Base-by-base conservation (phyloP, 2,329 filamentous ascomycete genomes). In the Leptographium wingfieldii region DNA sequence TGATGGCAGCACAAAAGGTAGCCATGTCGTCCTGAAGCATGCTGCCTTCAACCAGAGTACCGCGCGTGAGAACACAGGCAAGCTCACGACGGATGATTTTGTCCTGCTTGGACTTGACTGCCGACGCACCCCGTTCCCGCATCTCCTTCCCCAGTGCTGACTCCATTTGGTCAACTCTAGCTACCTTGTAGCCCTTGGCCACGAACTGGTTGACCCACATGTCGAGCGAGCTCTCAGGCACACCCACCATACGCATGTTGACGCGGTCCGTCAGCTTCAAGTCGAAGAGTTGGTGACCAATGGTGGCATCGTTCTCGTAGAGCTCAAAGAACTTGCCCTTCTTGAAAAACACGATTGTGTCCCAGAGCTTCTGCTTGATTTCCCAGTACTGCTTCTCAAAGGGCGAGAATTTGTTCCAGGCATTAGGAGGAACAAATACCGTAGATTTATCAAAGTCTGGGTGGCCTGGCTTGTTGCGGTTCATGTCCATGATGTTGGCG, bases 311-410 rank as follows among this genome's bases (percentile, higher is more conserved):
- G 62, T 96, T 96, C 71, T 99, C 94, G 69, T 97, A 99, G 0
- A 99, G 80, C 71, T 99, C 94, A 69, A 96, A 99, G 73, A 99
- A 99, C 68, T 99, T 99, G 68, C 94, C 94, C 77, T 99, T 99
- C 74, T 97, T 99, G 84, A 99, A 99, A 74, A 99, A 99, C 19
- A 99, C 92, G 54, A 99, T 87, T 0, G 92, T 96, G 65, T 96
- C 91, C 88, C 90, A 97, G 65, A 95, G 89, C 67, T 96, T 96
- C 72, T 92, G 88, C 75, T 99, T 99, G 72, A 99, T 97, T 68
- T 95, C 90, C 94, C 94, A 99, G 71, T 99, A 99, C 70, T 99
- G 94, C 72, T 91, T 95, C 73, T 99, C 94, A 65, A 99, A 99
- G 0, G 92, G 83, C 0, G 92, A 95, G 70, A 99, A 96, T 31